phyloP scores from a whole-genome alignment of 2,329 filamentous ascomycete genomes.

The Paraphaeosphaeria minitans region DNA sequence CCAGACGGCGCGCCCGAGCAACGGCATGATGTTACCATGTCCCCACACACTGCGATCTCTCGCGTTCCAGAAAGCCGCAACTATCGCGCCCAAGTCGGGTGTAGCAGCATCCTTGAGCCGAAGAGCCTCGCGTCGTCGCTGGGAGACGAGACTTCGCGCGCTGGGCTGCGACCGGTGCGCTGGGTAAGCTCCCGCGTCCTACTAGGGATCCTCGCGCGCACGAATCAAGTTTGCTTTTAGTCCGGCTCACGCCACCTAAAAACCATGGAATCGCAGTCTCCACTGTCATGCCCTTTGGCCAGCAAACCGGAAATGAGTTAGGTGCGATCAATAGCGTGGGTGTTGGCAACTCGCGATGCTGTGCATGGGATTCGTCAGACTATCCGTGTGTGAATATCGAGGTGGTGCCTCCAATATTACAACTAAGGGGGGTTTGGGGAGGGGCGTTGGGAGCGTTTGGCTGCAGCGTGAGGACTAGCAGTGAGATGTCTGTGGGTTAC shows the following conservation, averaged over 20 bases:
- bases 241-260: slow-evolving; percentile 10
- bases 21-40: neutral
- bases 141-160: neutral
- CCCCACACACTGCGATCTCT: neutral
- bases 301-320: neutral
- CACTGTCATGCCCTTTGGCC: neutral
- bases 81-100: neutral
- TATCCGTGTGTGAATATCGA: neutral
- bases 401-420: neutral
- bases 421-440: slow-evolving; percentile 1
- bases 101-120: neutral
- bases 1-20: neutral
- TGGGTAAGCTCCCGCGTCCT: slow-evolving; percentile 1
- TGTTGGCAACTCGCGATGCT: slow-evolving; percentile 1
- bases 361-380: neutral
- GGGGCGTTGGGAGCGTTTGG: neutral
- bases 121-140: neutral
- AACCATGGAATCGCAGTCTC: neutral
- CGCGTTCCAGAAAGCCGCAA: neutral
- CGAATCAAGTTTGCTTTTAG: neutral
- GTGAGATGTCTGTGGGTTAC: neutral
- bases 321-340: neutral
- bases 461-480: neutral
- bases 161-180: neutral
- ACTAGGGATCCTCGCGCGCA: neutral